A percentile compares a stretch with the other conserved stretches of the same genome.
These are phyloP conservation scores for Aspergillus uvarum DNA, from an alignment of 2,329 filamentous ascomycete genomes.

Conservation along the genomic window DNA sequence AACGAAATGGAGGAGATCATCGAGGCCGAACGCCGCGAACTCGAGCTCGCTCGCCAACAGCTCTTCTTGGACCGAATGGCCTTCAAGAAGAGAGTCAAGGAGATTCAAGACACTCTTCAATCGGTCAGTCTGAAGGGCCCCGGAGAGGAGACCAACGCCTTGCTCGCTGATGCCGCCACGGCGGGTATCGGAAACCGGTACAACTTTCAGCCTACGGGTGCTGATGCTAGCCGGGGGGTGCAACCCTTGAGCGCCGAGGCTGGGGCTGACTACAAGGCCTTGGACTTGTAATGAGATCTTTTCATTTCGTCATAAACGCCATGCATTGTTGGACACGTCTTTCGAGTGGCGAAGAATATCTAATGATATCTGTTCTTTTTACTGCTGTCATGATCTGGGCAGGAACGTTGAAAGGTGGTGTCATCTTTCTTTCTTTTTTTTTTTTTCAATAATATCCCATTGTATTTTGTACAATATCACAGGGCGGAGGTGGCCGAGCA, in stretches of 20 bases:
- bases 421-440: conserved; percentile 1
- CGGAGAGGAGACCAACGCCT: conserved; percentile 41
- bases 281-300: conserved; percentile 38
- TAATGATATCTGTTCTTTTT: conserved; percentile 18
- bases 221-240: conserved; percentile 30
- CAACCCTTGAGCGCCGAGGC: conserved; percentile 43
- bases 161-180: conserved; percentile 36
- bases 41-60: conserved; percentile 88
- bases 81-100: conserved; percentile 82
- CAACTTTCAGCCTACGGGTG: conserved; percentile 40
- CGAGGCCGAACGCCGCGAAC: conserved; percentile 85
- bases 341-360: conserved; percentile 26
- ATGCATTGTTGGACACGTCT: conserved; percentile 1
- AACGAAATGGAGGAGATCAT: conserved; percentile 92
- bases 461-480: conserved; percentile 23
- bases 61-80: conserved; percentile 88
- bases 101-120: conserved; percentile 72
- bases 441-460: conserved; percentile 18
- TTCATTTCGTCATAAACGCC: conserved; percentile 7
- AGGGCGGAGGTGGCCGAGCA: conserved; percentile 1
- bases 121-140: conserved; percentile 43
- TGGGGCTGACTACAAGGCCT: conserved; percentile 44
- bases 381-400: conserved; percentile 8
- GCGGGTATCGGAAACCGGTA: conserved; percentile 41
- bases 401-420: conserved; percentile 5